These are phyloP conservation scores for Spergularia marina DNA, from an alignment of 148 eudicot species.

Conservation along the genomic window DNA sequence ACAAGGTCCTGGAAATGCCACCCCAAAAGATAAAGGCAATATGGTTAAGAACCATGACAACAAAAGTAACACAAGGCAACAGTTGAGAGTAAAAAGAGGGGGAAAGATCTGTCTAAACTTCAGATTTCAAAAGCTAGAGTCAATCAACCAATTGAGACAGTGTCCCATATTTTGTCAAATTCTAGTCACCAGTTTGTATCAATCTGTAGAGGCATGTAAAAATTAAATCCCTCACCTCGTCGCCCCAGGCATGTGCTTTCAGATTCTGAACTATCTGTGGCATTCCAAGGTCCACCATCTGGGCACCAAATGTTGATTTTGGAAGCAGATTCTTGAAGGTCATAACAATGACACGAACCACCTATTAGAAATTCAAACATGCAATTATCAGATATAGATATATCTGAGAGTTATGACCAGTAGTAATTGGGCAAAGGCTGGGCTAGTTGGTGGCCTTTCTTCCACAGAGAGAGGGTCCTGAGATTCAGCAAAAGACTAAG, in stretches of 20 bases:
- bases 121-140: background rate
- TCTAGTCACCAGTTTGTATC: background rate
- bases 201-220: background rate
- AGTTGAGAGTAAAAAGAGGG: background rate
- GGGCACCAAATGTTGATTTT: slow-evolving; percentile 77
- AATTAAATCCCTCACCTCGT: slow-evolving; percentile 61
- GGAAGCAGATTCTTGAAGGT: slow-evolving; percentile 84
- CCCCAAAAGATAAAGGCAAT: background rate
- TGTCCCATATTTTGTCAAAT: background rate
- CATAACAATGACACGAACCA: slow-evolving; percentile 80
- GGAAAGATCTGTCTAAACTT: too few relatives aligned
- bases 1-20: slow-evolving; percentile 59
- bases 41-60: background rate
- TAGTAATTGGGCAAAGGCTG: background rate
- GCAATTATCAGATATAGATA: slow-evolving; percentile 4
- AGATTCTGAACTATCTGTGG: slow-evolving; percentile 81
- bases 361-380: slow-evolving; percentile 37
- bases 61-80: background rate
- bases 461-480: background rate
- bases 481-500: background rate
- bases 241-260: slow-evolving; percentile 95
- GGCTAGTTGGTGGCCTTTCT: background rate
- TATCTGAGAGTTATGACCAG: background rate
- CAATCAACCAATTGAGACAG: background rate
- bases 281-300: slow-evolving; percentile 86